Conservation (phyloP, 768 basidiomycete species). For the Leccinum sublutescens region DNA sequence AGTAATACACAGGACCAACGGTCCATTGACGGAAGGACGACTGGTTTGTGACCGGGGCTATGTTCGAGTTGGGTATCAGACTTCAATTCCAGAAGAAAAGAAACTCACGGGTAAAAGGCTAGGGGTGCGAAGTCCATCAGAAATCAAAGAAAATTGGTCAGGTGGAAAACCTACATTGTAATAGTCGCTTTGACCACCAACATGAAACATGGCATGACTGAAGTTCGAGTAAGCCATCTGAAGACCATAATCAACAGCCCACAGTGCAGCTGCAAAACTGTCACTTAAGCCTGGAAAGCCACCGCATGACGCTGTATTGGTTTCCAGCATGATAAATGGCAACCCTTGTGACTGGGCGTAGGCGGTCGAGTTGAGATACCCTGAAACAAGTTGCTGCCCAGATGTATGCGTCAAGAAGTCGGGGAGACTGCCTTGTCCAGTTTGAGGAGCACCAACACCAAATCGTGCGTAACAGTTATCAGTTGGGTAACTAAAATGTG, state of each 20-base stretch:
- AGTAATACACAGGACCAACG: constrained; percentile 71
- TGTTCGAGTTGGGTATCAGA: constrained; percentile 7
- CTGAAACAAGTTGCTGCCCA: constrained; percentile 43
- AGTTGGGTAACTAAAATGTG: constrained; percentile 46
- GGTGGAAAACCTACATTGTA: constrained; percentile 56
- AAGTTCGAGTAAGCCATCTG: constrained; percentile 51
- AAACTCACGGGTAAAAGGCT: constrained; percentile 41
- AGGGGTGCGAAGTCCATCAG: background rate
- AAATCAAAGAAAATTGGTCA: background rate
- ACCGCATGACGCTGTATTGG: constrained; percentile 52
- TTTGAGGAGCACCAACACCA: constrained; percentile 37
- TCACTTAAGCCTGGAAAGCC: constrained; percentile 55
- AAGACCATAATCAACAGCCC: constrained; percentile 52
- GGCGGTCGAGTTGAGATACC: constrained; percentile 49
- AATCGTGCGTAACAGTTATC: constrained; percentile 62
- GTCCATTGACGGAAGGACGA: constrained; percentile 66
- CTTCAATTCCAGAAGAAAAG: background rate
- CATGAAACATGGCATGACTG: constrained; percentile 44
- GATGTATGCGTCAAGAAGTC: constrained; percentile 53
- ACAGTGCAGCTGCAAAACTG: constrained; percentile 52
- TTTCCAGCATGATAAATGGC: constrained; percentile 57
- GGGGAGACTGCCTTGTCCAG: constrained; percentile 49
- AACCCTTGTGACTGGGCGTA: constrained; percentile 38
- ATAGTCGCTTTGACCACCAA: constrained; percentile 62
- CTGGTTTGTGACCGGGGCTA: constrained; percentile 53